phyloP scores from a whole-genome alignment of 805 yeast genomes.

The Candida loeiensis region DNA sequence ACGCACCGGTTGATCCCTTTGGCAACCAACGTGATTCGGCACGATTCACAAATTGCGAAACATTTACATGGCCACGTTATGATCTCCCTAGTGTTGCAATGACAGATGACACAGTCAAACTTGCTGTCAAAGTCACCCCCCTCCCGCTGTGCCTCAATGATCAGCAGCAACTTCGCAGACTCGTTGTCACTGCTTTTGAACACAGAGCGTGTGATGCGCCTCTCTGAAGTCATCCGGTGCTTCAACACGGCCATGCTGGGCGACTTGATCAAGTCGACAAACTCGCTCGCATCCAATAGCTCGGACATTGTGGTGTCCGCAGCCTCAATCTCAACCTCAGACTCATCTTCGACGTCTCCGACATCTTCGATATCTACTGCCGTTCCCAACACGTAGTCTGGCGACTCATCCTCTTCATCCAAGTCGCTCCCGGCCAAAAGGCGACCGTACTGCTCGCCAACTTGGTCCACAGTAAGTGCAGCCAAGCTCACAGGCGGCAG shows the following conservation, averaged over 20 bases:
- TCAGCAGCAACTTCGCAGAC: slow-evolving; percentile 19
- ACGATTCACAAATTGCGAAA: slow-evolving; percentile 80
- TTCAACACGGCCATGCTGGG: slow-evolving; percentile 20
- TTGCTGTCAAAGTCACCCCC: slow-evolving; percentile 18
- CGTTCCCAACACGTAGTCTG: slow-evolving; percentile 14
- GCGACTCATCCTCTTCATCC: slow-evolving; percentile 17
- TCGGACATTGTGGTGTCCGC: slow-evolving; percentile 14
- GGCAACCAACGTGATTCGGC: slow-evolving; percentile 69
- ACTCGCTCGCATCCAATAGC: slow-evolving; percentile 22
- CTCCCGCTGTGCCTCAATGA: slow-evolving; percentile 16
- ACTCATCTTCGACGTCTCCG: slow-evolving; percentile 18
- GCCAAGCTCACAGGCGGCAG: slow-evolving; percentile 13
- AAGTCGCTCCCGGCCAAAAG: slow-evolving; percentile 20
- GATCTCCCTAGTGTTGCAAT: slow-evolving; percentile 65
- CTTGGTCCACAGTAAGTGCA: slow-evolving; percentile 16
- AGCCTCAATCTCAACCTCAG: slow-evolving; percentile 6
- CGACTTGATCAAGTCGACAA: slow-evolving; percentile 22
- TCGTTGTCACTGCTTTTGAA: slow-evolving; percentile 11
- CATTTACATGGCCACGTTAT: slow-evolving; percentile 94
- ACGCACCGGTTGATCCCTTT: slow-evolving; percentile 78
- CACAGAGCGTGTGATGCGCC: slow-evolving; percentile 32
- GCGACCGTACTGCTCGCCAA: slow-evolving; percentile 19
- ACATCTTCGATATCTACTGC: slow-evolving; percentile 34
- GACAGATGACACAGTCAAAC: slow-evolving; percentile 76
- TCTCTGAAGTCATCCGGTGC: slow-evolving; percentile 23